Base-by-base conservation (phyloP, 306 rosid genomes). In the Quercus ilex region DNA sequence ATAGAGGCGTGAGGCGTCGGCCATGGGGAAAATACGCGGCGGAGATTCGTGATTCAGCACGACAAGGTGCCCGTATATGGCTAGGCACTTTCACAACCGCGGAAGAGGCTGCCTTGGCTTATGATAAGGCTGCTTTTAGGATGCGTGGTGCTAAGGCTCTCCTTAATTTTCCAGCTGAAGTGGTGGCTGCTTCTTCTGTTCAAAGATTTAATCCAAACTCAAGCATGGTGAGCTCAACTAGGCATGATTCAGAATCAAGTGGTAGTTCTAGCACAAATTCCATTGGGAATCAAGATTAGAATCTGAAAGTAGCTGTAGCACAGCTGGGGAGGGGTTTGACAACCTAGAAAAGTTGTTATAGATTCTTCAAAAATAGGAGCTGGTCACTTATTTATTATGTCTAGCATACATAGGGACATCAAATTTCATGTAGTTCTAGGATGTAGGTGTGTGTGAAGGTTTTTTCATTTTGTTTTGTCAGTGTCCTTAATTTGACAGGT, bases 11-110 rank as follows among this genome's bases (percentile, higher is more conserved):
- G 7, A 77, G 98, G 75, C 86, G 90, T 10, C 88, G 98, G 1
- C 98, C 98, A 0, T 93, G 98, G 98, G 98, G 98, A 19, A 93
- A 93, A 68, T 93, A 87, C 43, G 98, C 98, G 0, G 97, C 98
- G 4, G 98, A 93, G 89, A 93, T 93, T 60, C 93, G 98, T 0
- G 98, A 93, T 87, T 90, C 98, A 0, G 57, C 91, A 0, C 85
- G 96, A 3, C 93, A 89, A 0, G 96, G 98, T 31, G 89, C 89
- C 0, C 92, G 98, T 26, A 41, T 92, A 15, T 93, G 98, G 98
- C 92, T 93, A 7, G 98, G 98, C 17, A 93, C 98, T 0, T 93
- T 93, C 72, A 85, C 76, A 41, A 93, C 98, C 0, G 98, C 98
- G 0, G 98, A 94, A 78, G 97, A 92, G 25, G 98, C 97, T 17